Base-by-base conservation (phyloP, 768 basidiomycete genomes). In the Leccinum imitatum region DNA sequence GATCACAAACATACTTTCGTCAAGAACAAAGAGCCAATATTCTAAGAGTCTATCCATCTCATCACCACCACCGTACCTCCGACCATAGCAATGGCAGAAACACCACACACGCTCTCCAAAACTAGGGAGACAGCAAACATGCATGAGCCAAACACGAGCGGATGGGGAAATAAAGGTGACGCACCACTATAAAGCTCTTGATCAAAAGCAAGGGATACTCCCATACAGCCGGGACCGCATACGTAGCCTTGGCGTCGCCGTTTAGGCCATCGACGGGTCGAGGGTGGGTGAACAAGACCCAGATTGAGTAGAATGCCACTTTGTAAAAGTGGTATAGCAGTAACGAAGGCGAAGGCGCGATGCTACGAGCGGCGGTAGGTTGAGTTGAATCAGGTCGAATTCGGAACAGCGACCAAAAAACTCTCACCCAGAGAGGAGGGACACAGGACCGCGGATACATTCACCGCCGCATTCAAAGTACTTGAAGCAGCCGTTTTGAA, bases 401-500 rank as follows among this genome's bases (percentile, higher is more conserved):
- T 35, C 9, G 7, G 0, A n/a, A 50, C 5, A 19, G 5, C 47
- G 33, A 3, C 17, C 31, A 47, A 17, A 25, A 54, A n/a, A 77
- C 86, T 60, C 68, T 60, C 68, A 95, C 93, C 86, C 95, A 15
- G 94, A 87, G 11, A 99, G 85, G 4, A 99, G 82, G 9, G 87
- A 89, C 9, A 98, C 94, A 1, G 97, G 97, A 1, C 90, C 97
- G 48, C 84, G 80, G 56, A 98, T 73, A 65, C 92, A 92, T 65
- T 93, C 86, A 1, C 97, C 97, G 14, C 97, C 97, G 5, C 85
- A 81, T 71, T 96, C 93, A 66, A 99, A 97, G 76, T 98, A 99
- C 69, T 93, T 93, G 83, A 99, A 97, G 74, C 97, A 98, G 0
- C 96, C 97, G 2, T 80, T 85, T 57, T 87, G 80, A 33, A 93